Evolutionary conservation across 805 yeast genomes (phyloP), one percentile per base, ranked within the genome.

Genomic region (Barnettozyma sp.): DNA sequence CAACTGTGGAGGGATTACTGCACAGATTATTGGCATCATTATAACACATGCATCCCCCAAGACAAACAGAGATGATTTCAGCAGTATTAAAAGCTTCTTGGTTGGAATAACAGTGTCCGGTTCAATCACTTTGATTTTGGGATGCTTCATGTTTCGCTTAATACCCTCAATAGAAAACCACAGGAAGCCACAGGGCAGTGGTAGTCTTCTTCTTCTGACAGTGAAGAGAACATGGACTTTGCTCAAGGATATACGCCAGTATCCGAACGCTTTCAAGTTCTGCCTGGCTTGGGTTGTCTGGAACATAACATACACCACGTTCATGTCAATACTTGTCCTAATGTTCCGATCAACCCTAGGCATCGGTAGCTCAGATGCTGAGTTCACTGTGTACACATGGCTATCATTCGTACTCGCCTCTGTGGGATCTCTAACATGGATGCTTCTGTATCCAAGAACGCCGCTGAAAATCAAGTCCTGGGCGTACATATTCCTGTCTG

Each of bases 241-340:
- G 38, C 12, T 56, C 11, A 48, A 42, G 23, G 39, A 52, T 19
- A 57, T 63, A 16, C 42, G 43, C 16, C 38, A 48, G 29, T 56
- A 60, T 39, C 60, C 60, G 4, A 35, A 63, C 34, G 69, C 67
- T 0, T 60, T 60, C 35, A 21, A 55, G 9, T 49, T 58, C 19
- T 60, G 65, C 47, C 26, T 62, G n/a, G 54, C 62, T 1, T 64
- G 69, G 69, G 67, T 64, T 2, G 49, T 63, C 18, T 64, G 70
- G 69, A 63, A 65, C 35, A 56, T 63, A 12, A 51, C 54, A 6
- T 62, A 50, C 32, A 41, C 57, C 9, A 63, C 62, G 33, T 65
- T 61, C 39, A 35, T 63, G 42, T 49, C 56, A 32, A 59, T 65
- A 2, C 63, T 58, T 36, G 55, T 57, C 2, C 46, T 64, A 7